These are phyloP conservation scores for Vitis rupestris DNA, from an alignment of 164 flowering plant genomes.

Conservation along the genomic window DNA sequence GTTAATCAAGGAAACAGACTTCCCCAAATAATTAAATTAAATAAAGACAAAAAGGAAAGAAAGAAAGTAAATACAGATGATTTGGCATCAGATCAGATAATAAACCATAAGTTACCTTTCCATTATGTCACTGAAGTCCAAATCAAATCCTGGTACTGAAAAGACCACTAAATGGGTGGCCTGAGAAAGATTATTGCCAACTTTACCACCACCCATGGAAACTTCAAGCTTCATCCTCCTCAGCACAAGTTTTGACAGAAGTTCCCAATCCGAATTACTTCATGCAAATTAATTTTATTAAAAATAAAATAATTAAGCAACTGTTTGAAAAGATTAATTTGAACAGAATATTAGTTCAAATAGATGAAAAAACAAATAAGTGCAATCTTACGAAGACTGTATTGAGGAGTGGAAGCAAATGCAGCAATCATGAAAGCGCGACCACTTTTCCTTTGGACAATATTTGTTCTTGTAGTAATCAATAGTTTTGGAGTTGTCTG, in stretches of 20 bases:
- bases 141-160: slow-evolving; percentile 30
- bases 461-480: slow-evolving; percentile 68
- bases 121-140: slow-evolving; percentile 38
- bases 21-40: no score
- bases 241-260: slow-evolving; percentile 42
- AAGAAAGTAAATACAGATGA: no score
- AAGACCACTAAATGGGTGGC: slow-evolving; percentile 83
- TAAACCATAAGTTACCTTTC: slow-evolving; percentile 41
- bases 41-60: no score
- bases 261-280: slow-evolving; percentile 48
- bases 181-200: slow-evolving; percentile 41
- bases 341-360: background rate
- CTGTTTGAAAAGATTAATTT: background rate
- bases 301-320: background rate
- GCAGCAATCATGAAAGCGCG: slow-evolving; percentile 56
- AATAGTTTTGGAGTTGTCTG: slow-evolving; percentile 40
- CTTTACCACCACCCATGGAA: slow-evolving; percentile 70
- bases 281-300: slow-evolving; percentile 3
- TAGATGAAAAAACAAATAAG: background rate
- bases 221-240: slow-evolving; percentile 80
- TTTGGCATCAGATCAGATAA: background rate
- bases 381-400: slow-evolving; percentile 36
- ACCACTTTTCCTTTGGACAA: slow-evolving; percentile 68
- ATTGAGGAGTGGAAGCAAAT: slow-evolving; percentile 48
- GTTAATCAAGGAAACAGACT: no score